Percentiles rank a stretch among this genome's conserved stretches.
These are phyloP conservation scores for Fraxinus nigra DNA, from an alignment of 305 asterid genomes.

Conservation along the genomic window DNA sequence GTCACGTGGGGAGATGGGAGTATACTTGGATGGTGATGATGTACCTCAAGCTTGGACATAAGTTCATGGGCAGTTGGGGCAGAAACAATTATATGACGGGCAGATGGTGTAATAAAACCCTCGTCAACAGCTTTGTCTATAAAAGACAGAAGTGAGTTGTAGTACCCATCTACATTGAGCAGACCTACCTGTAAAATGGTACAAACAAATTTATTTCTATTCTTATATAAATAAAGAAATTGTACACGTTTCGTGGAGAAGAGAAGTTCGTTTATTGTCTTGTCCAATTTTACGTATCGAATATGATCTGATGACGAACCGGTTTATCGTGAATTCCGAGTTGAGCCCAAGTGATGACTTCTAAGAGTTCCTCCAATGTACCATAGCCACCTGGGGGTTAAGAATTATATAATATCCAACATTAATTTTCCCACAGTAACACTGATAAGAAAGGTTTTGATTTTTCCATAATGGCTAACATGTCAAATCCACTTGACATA, in stretches of 20 bases:
- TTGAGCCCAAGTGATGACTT: constrained; percentile 97
- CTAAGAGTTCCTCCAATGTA: constrained; percentile 83
- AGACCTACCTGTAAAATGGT: constrained; percentile 71
- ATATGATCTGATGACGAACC: constrained; percentile 27
- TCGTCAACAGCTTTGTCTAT: constrained; percentile 97
- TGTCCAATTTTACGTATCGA: neutral
- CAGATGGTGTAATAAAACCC: constrained; percentile 75
- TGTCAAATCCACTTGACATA: neutral
- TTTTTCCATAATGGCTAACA: neutral
- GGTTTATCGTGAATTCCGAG: constrained; percentile 92
- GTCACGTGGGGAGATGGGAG: neutral
- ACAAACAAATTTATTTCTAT: neutral
- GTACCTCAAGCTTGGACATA: constrained; percentile 86
- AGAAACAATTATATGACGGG: constrained; percentile 89
- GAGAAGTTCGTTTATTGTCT: neutral
- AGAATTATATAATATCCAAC: neutral
- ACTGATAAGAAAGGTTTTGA: neutral
- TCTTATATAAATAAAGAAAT: neutral
- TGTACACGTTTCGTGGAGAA: neutral
- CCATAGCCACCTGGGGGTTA: constrained; percentile 80
- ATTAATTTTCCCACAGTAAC: neutral
- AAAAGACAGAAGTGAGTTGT: constrained; percentile 76
- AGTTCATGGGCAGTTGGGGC: constrained; percentile 94
- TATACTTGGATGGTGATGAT: neutral
- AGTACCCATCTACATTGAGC: constrained; percentile 89